phyloP scores from a whole-genome alignment of 208 protist species.

The Strigomonas culicis region DNA sequence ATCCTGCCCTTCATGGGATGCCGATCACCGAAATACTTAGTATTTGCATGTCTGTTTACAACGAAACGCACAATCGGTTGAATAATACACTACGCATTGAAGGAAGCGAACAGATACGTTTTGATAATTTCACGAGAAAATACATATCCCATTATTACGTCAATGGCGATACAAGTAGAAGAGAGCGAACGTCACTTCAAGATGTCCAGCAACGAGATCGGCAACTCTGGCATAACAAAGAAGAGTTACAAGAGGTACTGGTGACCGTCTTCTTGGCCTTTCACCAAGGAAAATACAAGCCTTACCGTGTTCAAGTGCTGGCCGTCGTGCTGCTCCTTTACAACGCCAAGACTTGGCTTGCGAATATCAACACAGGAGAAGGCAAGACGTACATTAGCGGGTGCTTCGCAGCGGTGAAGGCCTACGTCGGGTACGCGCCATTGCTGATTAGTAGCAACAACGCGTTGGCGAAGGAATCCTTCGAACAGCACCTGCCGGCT shows the following conservation, averaged over 20 bases:
- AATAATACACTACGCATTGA: not conserved
- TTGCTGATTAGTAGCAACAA: not conserved
- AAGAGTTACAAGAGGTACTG: not conserved
- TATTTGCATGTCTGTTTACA: not conserved
- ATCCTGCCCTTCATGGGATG: not conserved
- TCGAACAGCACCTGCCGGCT: not conserved
- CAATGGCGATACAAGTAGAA: not conserved
- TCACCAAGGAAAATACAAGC: not conserved
- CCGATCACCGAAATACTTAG: not conserved
- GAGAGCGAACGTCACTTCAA: not conserved
- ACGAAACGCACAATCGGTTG: not conserved
- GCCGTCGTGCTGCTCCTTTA: not conserved
- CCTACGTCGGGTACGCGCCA: not conserved
- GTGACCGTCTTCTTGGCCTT: not conserved
- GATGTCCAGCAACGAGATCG: not conserved
- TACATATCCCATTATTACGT: not conserved
- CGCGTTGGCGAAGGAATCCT: not conserved
- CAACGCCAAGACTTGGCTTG: not conserved
- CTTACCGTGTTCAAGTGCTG: not conserved
- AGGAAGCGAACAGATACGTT: not conserved
- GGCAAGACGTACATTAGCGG: constrained; percentile 9
- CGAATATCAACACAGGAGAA: constrained; percentile 1
- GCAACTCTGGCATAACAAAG: not conserved
- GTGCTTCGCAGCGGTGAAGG: not conserved
- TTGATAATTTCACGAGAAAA: not conserved